Evolutionary conservation across 225 moss, liverwort and hornwort species (phyloP), one percentile per base, ranked within the genome.

Genomic region (Pseudisothecium myosuroides): DNA sequence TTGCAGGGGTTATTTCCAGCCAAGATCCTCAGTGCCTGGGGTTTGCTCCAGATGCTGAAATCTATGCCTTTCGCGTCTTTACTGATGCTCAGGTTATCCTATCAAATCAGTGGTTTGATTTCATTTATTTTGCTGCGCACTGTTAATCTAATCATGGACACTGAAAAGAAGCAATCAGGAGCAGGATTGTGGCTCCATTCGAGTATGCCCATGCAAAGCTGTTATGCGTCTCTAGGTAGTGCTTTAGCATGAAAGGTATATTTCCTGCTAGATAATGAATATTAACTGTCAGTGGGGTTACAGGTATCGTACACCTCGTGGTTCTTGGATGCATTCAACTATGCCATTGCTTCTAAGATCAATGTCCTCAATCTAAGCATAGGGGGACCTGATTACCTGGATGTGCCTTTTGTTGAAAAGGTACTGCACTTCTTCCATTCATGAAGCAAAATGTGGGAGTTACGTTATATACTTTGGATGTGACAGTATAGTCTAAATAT

Each of bases 311-410:
- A 98, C 84, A 98, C 98, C 61, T 98, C 98, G 66, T 98, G 98
- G 98, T 98, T 98, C 91, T 92, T 98, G 92, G 98, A 98, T 93
- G 98, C 98, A 41, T 98, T 98, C 93, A 98, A 98, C 89, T 98
- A 98, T 90, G 98, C 98, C 66, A 98, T 98, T 89, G 97, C 97
- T 72, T 95, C 93, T 45, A 96, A 96, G 88, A 97, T 98, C 92
- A 98, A 98, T 90, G 98, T 98, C 83, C 96, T 98, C n/a, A 97
- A 98, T 91, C 90, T 98, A 55, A 98, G 98, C 87, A 98, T 98
- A 68, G 98, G 97, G 64, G 98, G 98, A 83, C 98, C 97, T 84
- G 98, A 98, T 92, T 98, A 98, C 87, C 89, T 98, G 94, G 98
- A 98, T 90, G 92, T 94, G 81, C 98, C 98, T 78, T 98, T 98